A percentile compares a stretch with the other conserved stretches of the same genome.
Conservation (phyloP, 2,329 filamentous ascomycete genomes). For the Scleromitrula shiraiana region DNA sequence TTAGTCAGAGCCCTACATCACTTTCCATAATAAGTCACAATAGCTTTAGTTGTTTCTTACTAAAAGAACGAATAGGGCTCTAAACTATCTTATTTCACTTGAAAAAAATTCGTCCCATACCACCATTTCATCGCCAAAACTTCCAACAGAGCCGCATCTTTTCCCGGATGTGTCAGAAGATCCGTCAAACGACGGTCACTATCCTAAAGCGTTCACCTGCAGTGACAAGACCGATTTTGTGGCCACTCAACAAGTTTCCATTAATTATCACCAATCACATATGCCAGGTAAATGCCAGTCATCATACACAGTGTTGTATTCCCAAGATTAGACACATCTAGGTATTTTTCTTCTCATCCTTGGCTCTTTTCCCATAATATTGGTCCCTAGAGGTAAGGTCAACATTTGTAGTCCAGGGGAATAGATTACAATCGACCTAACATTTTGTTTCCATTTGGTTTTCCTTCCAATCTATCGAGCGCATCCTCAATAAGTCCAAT, state of each 20-base stretch:
- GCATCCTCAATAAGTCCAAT: constrained; percentile 20
- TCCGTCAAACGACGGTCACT: neutral
- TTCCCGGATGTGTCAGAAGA: neutral
- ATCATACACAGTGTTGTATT: neutral
- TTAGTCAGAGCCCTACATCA: too few relatives aligned
- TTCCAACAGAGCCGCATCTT: constrained; percentile 1
- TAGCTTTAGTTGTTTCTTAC: too few relatives aligned
- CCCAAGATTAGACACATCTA: constrained; percentile 3
- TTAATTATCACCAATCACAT: neutral
- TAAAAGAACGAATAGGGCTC: too few relatives aligned
- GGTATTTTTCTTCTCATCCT: constrained; percentile 14
- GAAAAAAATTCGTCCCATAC: too few relatives aligned
- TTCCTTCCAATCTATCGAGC: constrained; percentile 16
- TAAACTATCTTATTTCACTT: too few relatives aligned
- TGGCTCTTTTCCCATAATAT: constrained; percentile 15
- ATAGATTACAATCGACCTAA: constrained; percentile 1
- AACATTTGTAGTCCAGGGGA: neutral
- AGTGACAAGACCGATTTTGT: neutral
- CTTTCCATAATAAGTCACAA: too few relatives aligned
- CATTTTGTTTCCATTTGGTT: constrained; percentile 18
- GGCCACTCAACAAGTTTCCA: too few relatives aligned
- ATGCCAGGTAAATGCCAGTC: too few relatives aligned
- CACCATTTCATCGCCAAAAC: too few relatives aligned
- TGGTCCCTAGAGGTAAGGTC: constrained; percentile 13
- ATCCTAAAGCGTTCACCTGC: constrained; percentile 2